These are phyloP conservation scores for Dictyostelium purpureum DNA, from an alignment of 78 protist genomes.

Conservation along the genomic window DNA sequence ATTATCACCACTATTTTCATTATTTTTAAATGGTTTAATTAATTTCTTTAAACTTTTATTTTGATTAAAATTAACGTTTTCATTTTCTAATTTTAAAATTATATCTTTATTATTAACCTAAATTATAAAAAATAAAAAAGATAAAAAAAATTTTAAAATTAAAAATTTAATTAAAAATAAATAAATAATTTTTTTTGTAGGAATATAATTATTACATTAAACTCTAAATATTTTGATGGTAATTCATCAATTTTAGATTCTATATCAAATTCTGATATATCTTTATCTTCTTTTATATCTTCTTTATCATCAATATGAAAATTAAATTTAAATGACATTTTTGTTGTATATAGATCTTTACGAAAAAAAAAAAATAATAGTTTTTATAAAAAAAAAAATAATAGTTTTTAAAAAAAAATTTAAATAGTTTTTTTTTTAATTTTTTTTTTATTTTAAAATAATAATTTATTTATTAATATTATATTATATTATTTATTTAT, in stretches of 20 bases:
- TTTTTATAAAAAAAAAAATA: neutral
- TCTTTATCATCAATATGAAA: neutral
- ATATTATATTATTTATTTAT: neutral
- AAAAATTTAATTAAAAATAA: too few relatives aligned
- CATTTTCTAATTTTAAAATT: neutral
- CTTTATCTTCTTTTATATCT: neutral
- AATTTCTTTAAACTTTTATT: constrained; percentile 4
- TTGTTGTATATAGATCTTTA: neutral
- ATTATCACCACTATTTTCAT: neutral
- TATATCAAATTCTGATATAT: neutral
- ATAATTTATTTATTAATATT: neutral
- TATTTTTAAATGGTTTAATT: constrained; percentile 1
- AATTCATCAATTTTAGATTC: neutral
- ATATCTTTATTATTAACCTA: neutral
- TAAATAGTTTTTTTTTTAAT: neutral
- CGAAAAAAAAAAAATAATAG: neutral
- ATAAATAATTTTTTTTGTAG: too few relatives aligned
- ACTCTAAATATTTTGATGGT: neutral
- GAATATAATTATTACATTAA: neutral
- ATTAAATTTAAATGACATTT: constrained; percentile 40
- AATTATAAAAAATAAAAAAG: too few relatives aligned
- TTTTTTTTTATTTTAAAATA: neutral
- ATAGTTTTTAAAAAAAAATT: neutral
- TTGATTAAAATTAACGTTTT: neutral
- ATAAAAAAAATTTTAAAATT: too few relatives aligned